These are phyloP conservation scores for Phytopythium delawarense DNA, from an alignment of 352 stramenopile genomes.

Conservation along the genomic window DNA sequence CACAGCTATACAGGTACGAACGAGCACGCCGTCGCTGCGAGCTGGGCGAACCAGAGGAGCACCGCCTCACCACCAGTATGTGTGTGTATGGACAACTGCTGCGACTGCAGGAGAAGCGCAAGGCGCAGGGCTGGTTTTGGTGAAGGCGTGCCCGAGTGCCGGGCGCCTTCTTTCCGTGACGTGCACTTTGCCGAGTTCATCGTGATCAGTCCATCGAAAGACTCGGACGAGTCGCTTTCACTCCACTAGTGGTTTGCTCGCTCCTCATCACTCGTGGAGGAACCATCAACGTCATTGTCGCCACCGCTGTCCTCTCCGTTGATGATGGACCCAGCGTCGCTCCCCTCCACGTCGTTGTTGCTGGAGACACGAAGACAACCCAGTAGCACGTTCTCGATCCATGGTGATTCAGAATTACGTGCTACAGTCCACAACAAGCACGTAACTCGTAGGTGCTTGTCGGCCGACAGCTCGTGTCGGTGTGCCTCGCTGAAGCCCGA, in stretches of 20 bases:
- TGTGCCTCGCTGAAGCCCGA: no score
- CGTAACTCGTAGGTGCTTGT: no score
- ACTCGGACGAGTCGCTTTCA: conserved; percentile 1
- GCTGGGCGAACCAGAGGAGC: not conserved
- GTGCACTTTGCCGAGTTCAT: not conserved
- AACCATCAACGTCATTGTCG: not conserved
- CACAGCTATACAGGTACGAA: conserved; percentile 42
- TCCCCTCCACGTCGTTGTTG: conserved; percentile 4
- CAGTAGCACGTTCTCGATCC: conserved; percentile 2
- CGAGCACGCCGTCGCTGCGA: not conserved
- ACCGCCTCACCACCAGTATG: not conserved
- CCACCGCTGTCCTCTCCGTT: not conserved
- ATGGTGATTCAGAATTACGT: no score
- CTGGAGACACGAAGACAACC: not conserved
- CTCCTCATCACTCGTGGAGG: not conserved
- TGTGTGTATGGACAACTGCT: not conserved
- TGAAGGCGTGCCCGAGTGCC: conserved; percentile 27
- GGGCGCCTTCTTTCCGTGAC: no score
- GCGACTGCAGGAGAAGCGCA: conserved; percentile 38
- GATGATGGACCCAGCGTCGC: not conserved
- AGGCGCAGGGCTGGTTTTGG: conserved; percentile 69
- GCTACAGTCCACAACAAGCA: no score
- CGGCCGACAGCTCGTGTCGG: no score
- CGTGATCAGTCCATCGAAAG: conserved; percentile 3
- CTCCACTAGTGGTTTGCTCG: not conserved